Evolutionary conservation across 495 filamentous ascomycete genomes (phyloP).

Genomic region (Aspergillus avenaceus): DNA sequence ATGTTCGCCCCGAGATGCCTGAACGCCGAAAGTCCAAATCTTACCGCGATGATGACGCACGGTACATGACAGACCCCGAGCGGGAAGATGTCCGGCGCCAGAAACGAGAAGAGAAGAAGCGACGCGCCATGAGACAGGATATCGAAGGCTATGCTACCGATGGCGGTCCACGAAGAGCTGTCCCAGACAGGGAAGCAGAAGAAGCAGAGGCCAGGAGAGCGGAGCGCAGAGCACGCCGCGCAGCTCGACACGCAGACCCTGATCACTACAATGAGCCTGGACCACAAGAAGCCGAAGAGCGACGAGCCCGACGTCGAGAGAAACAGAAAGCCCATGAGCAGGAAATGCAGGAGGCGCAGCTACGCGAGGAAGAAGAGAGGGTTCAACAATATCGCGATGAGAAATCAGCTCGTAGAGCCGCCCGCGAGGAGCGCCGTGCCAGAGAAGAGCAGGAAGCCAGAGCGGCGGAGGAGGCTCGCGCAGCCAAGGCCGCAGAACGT

Average conservation of each 20-base stretch:
- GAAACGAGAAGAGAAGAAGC: constrained; percentile 41
- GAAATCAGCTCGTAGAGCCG: constrained; percentile 39
- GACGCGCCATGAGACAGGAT: constrained; percentile 38
- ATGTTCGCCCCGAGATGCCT: constrained; percentile 30
- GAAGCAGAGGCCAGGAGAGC: constrained; percentile 48
- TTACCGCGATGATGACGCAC: constrained; percentile 33
- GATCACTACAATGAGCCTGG: constrained; percentile 35
- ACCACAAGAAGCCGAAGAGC: constrained; percentile 41
- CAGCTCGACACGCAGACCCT: constrained; percentile 31
- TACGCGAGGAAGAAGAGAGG: constrained; percentile 46
- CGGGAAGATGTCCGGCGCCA: constrained; percentile 38
- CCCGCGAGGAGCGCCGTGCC: constrained; percentile 45
- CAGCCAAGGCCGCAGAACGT: constrained; percentile 37
- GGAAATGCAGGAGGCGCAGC: constrained; percentile 36
- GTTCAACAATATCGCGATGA: constrained; percentile 44
- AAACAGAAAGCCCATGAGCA: constrained; percentile 31
- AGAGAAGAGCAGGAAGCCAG: constrained; percentile 34
- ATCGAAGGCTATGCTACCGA: constrained; percentile 43
- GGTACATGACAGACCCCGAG: constrained; percentile 34
- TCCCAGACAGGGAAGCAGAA: constrained; percentile 45
- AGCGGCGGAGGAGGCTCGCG: constrained; percentile 9
- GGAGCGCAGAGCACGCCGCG: constrained; percentile 34
- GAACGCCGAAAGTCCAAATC: constrained; percentile 40
- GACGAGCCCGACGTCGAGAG: constrained; percentile 40
- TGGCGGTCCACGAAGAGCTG: constrained; percentile 25